These are phyloP conservation scores for Straminergon stramineum DNA, from an alignment of 225 moss, liverwort and hornwort species.

Conservation along the genomic window DNA sequence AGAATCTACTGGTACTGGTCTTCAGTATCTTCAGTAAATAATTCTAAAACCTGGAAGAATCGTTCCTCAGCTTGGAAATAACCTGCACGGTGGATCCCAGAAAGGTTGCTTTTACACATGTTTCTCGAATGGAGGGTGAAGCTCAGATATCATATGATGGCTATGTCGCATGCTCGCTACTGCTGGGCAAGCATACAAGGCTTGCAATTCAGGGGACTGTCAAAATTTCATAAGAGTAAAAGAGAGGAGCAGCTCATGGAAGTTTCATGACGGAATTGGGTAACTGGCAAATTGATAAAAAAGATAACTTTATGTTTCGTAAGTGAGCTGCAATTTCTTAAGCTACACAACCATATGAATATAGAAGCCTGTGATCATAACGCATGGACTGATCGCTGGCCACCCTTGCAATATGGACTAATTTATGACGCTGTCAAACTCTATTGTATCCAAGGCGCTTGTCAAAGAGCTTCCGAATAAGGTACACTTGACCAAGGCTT, in stretches of 20 bases:
- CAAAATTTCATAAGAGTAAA: background rate
- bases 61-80: background rate
- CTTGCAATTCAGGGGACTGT: background rate
- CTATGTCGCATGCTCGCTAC: background rate
- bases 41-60: no score
- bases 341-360: background rate
- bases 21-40: background rate
- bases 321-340: background rate
- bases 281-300: background rate
- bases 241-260: background rate
- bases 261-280: background rate
- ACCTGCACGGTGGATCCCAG: background rate
- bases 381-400: background rate
- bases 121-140: background rate
- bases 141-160: background rate
- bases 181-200: background rate
- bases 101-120: background rate
- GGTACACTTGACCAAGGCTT: slow-evolving; percentile 72
- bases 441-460: slow-evolving; percentile 85
- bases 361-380: background rate
- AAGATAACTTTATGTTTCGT: background rate
- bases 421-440: slow-evolving; percentile 21
- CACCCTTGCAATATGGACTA: background rate
- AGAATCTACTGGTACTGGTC: background rate
- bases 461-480: slow-evolving; percentile 77